Evolutionary conservation across 352 stramenopile genomes (phyloP).

Genomic region (Phytophthora macrochlamydospora): DNA sequence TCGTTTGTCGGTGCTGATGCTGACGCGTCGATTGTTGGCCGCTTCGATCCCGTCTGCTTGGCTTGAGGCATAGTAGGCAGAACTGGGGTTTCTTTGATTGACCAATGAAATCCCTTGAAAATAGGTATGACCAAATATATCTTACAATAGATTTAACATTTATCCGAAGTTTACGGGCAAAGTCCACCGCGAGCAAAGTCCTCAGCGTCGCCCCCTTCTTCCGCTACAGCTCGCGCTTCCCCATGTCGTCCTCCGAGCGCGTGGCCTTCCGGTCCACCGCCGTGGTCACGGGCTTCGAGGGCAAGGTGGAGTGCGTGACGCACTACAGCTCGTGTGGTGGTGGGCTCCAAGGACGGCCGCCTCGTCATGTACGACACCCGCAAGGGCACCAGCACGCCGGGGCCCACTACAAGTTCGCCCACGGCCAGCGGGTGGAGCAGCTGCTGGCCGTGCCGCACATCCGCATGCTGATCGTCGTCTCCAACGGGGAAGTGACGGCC

Average conservation of each 20-base stretch:
- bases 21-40: not conserved
- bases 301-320: slow-evolving; percentile 83
- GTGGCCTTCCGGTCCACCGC: slow-evolving; percentile 80
- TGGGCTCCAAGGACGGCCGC: slow-evolving; percentile 79
- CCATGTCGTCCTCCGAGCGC: slow-evolving; percentile 49
- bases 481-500: slow-evolving; percentile 73
- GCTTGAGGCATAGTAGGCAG: not conserved
- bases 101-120: not conserved
- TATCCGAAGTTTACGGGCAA: no score
- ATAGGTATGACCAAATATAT: no score
- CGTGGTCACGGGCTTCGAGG: slow-evolving; percentile 76
- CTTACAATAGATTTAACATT: no score
- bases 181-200: no score
- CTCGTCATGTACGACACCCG: slow-evolving; percentile 90
- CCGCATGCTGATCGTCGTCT: slow-evolving; percentile 84
- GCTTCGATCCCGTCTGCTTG: not conserved
- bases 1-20: not conserved
- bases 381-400: slow-evolving; percentile 67
- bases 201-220: no score
- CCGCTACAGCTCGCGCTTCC: no score
- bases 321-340: slow-evolving; percentile 88
- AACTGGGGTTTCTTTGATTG: not conserved
- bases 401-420: slow-evolving; percentile 74
- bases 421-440: slow-evolving; percentile 80
- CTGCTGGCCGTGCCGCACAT: slow-evolving; percentile 87